Evolutionary conservation across 129 eudicot species (phyloP), one percentile per base, ranked within the genome.

Genomic region (Lactuca saligna): DNA sequence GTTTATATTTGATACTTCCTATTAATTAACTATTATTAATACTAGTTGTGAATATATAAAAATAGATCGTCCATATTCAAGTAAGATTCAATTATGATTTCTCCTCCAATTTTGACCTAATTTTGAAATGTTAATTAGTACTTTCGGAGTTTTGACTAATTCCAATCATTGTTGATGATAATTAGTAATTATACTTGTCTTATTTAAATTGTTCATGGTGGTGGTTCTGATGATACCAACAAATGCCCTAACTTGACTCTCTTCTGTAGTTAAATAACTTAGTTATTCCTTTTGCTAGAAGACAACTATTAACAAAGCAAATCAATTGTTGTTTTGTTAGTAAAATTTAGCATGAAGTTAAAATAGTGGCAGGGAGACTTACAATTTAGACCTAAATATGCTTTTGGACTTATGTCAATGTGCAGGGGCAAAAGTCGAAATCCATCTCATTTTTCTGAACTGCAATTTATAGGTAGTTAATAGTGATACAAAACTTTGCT

Each of bases 271-370:
- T 51, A 3, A 25, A 33, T 66, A 32, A 34, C 12, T 66, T 37
- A 51, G 53, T 8, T 50, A 17, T 50, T 66, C 11, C 20, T 32
- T 67, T 46, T 46, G 49, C 37, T 51, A 53, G 14, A 17, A 68
- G 31, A 56, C 42, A 54, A 54, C 17, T 39, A 6, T 14, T 20
- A 20, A 20, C 98, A 92, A 73, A 88, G 96, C 67, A 20, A 20
- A 20, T 20, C 1, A 20, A 20, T 20, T 20, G 20, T 20, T 20
- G 20, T 20, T 20, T 20, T 20, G 20, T 20, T 20, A 20, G 20
- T 1, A 20, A 20, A 20, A 20, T 20, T 20, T 20, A 20, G 20
- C 20, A 20, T 20, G 20, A 20, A 20, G 20, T 20, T 20, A 20
- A 20, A 20, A 20, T 20, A 6, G 68, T 58, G 37, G 17, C 17